These are phyloP conservation scores for Saccharomyces hybrid DNA, from an alignment of 1,139 yeast species.

Conservation along the genomic window DNA sequence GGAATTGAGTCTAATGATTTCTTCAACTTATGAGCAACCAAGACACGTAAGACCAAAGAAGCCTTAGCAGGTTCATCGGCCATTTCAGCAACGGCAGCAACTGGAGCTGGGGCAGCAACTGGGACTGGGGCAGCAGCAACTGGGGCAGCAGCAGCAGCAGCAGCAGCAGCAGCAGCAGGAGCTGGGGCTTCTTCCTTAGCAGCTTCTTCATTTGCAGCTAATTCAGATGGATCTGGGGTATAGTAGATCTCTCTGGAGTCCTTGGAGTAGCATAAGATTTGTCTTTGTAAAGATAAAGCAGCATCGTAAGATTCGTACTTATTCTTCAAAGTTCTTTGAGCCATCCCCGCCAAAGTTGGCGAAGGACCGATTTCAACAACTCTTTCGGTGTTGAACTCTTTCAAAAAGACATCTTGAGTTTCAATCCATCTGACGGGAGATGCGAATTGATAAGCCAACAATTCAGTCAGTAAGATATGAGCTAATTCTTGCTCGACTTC, in stretches of 20 bases:
- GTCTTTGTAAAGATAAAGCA: slow-evolving; percentile 92
- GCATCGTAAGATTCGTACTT: slow-evolving; percentile 97
- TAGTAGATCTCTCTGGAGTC: slow-evolving; percentile 95
- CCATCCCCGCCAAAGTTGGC: slow-evolving; percentile 98
- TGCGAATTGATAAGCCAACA: slow-evolving; percentile 96
- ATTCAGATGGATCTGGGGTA: slow-evolving; percentile 64
- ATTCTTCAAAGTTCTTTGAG: slow-evolving; percentile 90
- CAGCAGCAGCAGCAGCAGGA: slow-evolving; percentile 36
- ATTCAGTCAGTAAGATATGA: slow-evolving; percentile 87
- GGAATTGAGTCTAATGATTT: slow-evolving; percentile 82
- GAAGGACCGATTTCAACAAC: slow-evolving; percentile 98
- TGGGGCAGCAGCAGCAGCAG: slow-evolving; percentile 40
- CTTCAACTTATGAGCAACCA: slow-evolving; percentile 93
- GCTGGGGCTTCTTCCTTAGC: slow-evolving; percentile 35
- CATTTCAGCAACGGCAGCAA: slow-evolving; percentile 68
- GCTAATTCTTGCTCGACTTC: slow-evolving; percentile 97
- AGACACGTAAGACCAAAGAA: slow-evolving; percentile 68
- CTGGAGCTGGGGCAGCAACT: slow-evolving; percentile 48
- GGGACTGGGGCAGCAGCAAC: slow-evolving; percentile 47
- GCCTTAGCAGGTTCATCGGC: slow-evolving; percentile 91
- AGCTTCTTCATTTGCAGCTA: slow-evolving; percentile 36
- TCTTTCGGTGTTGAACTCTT: slow-evolving; percentile 91
- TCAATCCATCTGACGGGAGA: slow-evolving; percentile 99
- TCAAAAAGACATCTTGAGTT: slow-evolving; percentile 94
- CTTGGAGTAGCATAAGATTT: slow-evolving; percentile 89